Percentiles rank a stretch among this genome's conserved stretches.
Conservation (phyloP, 2,329 filamentous ascomycete species). For the Aspergillus piperis region DNA sequence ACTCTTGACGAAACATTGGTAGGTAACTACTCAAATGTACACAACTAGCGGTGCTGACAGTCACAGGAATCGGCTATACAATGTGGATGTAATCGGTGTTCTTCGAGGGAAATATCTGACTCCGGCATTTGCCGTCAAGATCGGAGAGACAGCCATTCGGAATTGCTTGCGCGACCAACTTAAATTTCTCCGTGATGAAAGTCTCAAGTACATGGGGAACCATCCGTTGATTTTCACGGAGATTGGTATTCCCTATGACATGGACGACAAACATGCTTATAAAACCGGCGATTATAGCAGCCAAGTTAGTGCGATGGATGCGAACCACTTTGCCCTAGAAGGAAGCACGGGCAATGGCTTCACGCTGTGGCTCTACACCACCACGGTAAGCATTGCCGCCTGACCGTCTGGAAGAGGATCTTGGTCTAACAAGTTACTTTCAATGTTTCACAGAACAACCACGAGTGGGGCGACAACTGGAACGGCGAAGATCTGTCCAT, state of each 20-base stretch:
- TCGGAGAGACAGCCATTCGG: constrained; percentile 90
- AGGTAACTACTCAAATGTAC: constrained; percentile 7
- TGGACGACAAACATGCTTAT: constrained; percentile 96
- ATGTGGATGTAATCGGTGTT: constrained; percentile 91
- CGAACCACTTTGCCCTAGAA: constrained; percentile 91
- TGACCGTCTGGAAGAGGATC: not conserved
- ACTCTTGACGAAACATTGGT: constrained; percentile 95
- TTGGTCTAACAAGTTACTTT: not conserved
- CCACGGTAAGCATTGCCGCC: constrained; percentile 54
- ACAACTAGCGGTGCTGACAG: constrained; percentile 18
- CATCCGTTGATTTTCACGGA: constrained; percentile 91
- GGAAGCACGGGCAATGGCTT: constrained; percentile 81
- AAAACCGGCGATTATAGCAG: constrained; percentile 93
- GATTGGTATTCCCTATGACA: constrained; percentile 97
- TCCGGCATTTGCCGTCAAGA: constrained; percentile 86
- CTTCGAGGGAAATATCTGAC: constrained; percentile 84
- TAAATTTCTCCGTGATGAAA: constrained; percentile 78
- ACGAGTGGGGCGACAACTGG: constrained; percentile 90
- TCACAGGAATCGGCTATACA: constrained; percentile 81
- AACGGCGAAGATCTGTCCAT: constrained; percentile 97
- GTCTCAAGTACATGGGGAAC: constrained; percentile 80
- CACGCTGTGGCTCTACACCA: constrained; percentile 84
- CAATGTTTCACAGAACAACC: constrained; percentile 65
- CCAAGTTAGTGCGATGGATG: constrained; percentile 89
- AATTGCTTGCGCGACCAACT: constrained; percentile 92